Evolutionary conservation across 208 protist species (phyloP).

Genomic region (Herpetomonas muscarum): DNA sequence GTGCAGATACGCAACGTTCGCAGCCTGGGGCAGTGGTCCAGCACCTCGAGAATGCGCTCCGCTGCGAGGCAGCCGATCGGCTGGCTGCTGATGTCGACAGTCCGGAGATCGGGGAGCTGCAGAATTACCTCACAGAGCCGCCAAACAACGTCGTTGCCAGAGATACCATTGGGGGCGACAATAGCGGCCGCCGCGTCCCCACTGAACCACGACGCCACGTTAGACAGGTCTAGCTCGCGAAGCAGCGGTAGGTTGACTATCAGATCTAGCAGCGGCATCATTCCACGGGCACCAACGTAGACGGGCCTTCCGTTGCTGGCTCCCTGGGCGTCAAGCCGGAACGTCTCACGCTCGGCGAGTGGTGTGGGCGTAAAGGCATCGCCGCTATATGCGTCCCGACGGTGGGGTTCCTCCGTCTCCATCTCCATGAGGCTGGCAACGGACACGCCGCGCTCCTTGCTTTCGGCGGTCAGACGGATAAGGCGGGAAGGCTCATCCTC

Average conservation of each 20-base stretch:
- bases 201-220: constrained; percentile 49
- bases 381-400: too few relatives aligned
- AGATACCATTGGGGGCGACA: constrained; percentile 10
- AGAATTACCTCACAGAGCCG: constrained; percentile 35
- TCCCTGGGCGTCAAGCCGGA: constrained; percentile 12
- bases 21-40: constrained; percentile 15
- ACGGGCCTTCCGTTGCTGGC: constrained; percentile 10
- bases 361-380: neutral
- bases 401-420: constrained; percentile 21
- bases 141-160: constrained; percentile 52
- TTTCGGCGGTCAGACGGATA: constrained; percentile 25
- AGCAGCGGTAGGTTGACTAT: constrained; percentile 52
- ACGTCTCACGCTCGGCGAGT: constrained; percentile 7
- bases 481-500: constrained; percentile 43
- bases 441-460: constrained; percentile 23
- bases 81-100: constrained; percentile 43
- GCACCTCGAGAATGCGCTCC: constrained; percentile 32
- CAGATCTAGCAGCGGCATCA: constrained; percentile 57
- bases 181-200: constrained; percentile 34
- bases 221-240: constrained; percentile 53
- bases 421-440: constrained; percentile 27
- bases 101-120: constrained; percentile 25
- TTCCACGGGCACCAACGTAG: constrained; percentile 59
- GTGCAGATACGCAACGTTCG: constrained; percentile 24
- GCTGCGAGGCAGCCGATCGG: constrained; percentile 46